Conservation (phyloP, 202 grass and related monocot species). For the Panicum hallii region DNA sequence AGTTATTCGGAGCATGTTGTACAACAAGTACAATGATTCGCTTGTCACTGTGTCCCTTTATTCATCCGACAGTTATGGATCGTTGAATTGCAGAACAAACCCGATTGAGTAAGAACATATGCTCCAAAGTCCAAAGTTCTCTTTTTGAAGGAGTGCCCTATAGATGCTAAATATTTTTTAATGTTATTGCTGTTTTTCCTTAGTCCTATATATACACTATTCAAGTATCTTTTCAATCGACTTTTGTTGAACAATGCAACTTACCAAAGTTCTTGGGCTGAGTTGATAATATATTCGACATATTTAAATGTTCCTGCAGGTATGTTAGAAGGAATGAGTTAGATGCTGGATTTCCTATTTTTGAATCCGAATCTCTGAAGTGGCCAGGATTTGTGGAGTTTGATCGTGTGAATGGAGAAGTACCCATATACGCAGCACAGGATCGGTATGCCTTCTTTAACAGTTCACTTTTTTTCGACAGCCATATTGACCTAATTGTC, state of each 20-base stretch:
- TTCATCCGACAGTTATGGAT: slow-evolving; percentile 80
- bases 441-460: slow-evolving; percentile 64
- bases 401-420: slow-evolving; percentile 93
- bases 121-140: neutral
- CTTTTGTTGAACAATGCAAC: neutral
- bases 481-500: slow-evolving; percentile 24
- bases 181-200: neutral
- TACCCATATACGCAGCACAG: slow-evolving; percentile 78
- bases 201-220: neutral
- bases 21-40: slow-evolving; percentile 96
- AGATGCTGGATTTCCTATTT: slow-evolving; percentile 85
- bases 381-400: slow-evolving; percentile 95
- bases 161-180: neutral
- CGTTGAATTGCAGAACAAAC: slow-evolving; percentile 87
- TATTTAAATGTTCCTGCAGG: slow-evolving; percentile 52
- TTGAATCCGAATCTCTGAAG: slow-evolving; percentile 84
- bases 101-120: slow-evolving; percentile 82
- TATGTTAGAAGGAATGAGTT: slow-evolving; percentile 90
- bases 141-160: too few relatives aligned
- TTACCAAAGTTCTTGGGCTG: neutral
- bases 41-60: slow-evolving; percentile 94
- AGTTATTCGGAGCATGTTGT: slow-evolving; percentile 88
- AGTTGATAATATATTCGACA: slow-evolving; percentile 11
- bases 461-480: neutral
- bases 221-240: neutral